Conservation (phyloP, 768 basidiomycete species). For the Lactarius quietus region DNA sequence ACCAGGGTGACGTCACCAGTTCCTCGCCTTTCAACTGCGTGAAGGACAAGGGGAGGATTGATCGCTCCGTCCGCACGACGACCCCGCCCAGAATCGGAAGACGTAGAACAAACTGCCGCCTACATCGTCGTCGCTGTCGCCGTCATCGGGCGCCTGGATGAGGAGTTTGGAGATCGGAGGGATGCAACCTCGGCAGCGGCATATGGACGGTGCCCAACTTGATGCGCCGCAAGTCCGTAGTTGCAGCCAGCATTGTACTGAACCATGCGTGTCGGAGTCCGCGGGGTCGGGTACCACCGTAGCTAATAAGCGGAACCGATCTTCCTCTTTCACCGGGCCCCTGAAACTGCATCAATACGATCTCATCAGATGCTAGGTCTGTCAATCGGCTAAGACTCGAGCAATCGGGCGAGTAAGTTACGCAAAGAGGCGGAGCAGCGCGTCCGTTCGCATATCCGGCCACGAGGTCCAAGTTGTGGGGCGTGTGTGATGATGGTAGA, state of each 20-base stretch:
- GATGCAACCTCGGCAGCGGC: neutral
- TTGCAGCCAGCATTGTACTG: neutral
- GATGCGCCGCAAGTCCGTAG: neutral
- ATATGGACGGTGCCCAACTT: neutral
- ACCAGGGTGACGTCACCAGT: neutral
- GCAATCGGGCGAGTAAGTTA: too few species aligned
- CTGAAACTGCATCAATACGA: neutral
- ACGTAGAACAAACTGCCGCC: too few species aligned
- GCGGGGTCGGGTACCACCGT: neutral
- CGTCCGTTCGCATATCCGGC: neutral
- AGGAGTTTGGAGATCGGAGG: neutral
- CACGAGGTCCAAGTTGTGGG: neutral
- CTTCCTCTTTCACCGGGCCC: neutral
- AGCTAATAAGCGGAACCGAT: neutral
- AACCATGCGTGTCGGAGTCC: neutral
- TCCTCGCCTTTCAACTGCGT: too few species aligned
- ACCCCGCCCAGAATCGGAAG: too few species aligned
- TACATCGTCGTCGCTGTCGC: too few species aligned
- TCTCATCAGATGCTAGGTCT: neutral
- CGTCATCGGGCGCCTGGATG: neutral
- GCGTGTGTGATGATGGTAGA: neutral
- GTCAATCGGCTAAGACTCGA: neutral
- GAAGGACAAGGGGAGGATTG: too few species aligned
- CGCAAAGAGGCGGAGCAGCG: neutral
- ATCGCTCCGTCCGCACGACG: too few species aligned